Evolutionary conservation across 2,329 filamentous ascomycete species (phyloP).

Genomic region (Pseudopithomyces chartarum): DNA sequence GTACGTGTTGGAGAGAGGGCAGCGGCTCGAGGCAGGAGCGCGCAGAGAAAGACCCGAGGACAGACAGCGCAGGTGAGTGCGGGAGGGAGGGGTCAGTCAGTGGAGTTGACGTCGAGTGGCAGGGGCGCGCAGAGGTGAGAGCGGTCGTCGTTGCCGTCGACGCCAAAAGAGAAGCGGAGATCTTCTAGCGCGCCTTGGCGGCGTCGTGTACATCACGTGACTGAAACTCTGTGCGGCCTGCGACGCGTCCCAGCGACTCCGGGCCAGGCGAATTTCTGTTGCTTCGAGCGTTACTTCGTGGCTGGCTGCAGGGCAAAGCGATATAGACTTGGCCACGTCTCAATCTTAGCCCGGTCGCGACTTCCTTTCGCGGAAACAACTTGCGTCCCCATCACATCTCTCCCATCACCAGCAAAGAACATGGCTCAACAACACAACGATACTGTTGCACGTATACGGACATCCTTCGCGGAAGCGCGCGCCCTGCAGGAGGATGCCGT

Average conservation of each 20-base stretch:
- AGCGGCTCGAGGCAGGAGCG: slow-evolving; percentile 23
- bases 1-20: slow-evolving; percentile 20
- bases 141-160: slow-evolving; percentile 17
- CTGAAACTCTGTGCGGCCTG: not conserved
- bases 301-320: not conserved
- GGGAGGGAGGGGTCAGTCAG: slow-evolving; percentile 22
- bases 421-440: slow-evolving; percentile 30
- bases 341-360: not conserved
- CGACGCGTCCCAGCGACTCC: not conserved
- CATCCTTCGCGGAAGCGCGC: slow-evolving; percentile 29
- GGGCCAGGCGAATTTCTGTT: no score
- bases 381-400: not conserved
- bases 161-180: slow-evolving; percentile 21
- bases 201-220: slow-evolving; percentile 16
- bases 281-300: not conserved
- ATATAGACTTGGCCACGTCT: not conserved
- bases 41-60: slow-evolving; percentile 9
- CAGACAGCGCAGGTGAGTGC: slow-evolving; percentile 18
- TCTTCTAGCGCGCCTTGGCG: slow-evolving; percentile 25
- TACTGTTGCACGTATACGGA: slow-evolving; percentile 32
- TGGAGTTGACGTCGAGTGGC: slow-evolving; percentile 20
- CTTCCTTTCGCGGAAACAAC: not conserved
- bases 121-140: slow-evolving; percentile 23
- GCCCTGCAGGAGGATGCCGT: slow-evolving; percentile 34
- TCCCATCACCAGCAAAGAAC: not conserved